Evolutionary conservation across 306 rosid genomes (phyloP), one percentile per base, ranked within the genome.

Genomic region (Prunus dulcis): DNA sequence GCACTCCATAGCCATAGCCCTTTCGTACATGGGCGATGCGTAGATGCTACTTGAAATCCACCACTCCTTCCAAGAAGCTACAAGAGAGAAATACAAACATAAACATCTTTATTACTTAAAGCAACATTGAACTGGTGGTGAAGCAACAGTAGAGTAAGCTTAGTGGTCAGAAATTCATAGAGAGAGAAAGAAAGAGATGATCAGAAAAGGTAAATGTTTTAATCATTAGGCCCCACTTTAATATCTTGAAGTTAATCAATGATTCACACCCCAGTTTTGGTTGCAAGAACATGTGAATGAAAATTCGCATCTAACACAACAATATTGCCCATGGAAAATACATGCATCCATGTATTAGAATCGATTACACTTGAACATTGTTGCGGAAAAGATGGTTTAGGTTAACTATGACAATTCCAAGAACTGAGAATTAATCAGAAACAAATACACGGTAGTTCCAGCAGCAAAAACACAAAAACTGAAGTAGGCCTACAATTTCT

Each of bases 1-100:
- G 90, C 74, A 83, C 95, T 94, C 98, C 98, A 94, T 81, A 94
- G 62, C 98, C 98, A 94, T 74, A 94, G 89, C 79, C 98, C 97
- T 77, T 91, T 91, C n/a, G 98, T 94, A 86, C 96, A 94, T 11
- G 98, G 98, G 46, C 88, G 83, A 82, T 91, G 97, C 19, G 98
- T 94, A 38, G 98, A 84, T 23, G 96, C 97, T 30, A 90, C 97
- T 84, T 90, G 93, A 86, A 94, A 94, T 69, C 98, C 98, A 75
- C 96, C 87, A 72, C 96, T 89, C 76, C 91, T 90, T 71, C 97
- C 98, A 67, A 94, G 87, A 81, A 94, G 96, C 98, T 94, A 85
- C 78, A 85, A 69, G 7, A 51, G 58, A 81, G 68, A 73, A 64
- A 43, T 17, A 7, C 64, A 75, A 46, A 22, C 38, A 75, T 34